Conservation (phyloP, 768 basidiomycete species). For the Boletus reticulatus region DNA sequence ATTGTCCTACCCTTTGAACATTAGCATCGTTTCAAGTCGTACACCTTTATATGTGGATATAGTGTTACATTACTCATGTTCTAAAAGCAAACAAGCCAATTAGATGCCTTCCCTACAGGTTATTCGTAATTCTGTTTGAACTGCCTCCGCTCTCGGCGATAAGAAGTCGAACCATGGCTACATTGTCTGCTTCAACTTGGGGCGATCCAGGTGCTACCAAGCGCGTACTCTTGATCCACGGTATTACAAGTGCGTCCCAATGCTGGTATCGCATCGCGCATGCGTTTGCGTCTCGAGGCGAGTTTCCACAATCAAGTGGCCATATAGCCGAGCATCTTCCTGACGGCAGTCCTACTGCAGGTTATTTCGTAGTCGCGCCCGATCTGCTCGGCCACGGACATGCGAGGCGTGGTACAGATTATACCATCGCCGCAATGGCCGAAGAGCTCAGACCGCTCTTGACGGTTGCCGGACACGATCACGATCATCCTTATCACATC, state of each 20-base stretch:
- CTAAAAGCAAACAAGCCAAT: conserved; percentile 12
- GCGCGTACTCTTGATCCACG: conserved; percentile 21
- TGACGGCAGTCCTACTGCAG: conserved; percentile 6
- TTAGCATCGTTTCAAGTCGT: conserved; percentile 16
- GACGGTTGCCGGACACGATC: too few species aligned
- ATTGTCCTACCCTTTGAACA: conserved; percentile 4
- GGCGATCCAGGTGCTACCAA: conserved; percentile 16
- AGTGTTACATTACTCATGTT: conserved; percentile 30
- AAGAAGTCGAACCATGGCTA: background rate
- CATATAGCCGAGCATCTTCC: background rate
- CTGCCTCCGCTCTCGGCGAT: background rate
- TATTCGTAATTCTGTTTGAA: background rate
- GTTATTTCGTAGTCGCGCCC: conserved; percentile 23
- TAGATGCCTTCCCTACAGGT: background rate
- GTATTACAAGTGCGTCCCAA: conserved; percentile 12
- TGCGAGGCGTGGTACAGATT: conserved; percentile 6
- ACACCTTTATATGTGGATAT: conserved; percentile 15
- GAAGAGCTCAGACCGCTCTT: conserved; percentile 15
- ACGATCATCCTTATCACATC: conserved; percentile 2
- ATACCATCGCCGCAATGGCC: conserved; percentile 11
- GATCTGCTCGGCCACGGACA: conserved; percentile 22
- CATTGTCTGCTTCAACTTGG: conserved; percentile 14
- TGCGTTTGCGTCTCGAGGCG: conserved; percentile 16
- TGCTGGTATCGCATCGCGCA: conserved; percentile 15
- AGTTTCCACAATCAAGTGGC: background rate